Conservation (phyloP, 2,329 filamentous ascomycete genomes). For the Monosporascus sp. region DNA sequence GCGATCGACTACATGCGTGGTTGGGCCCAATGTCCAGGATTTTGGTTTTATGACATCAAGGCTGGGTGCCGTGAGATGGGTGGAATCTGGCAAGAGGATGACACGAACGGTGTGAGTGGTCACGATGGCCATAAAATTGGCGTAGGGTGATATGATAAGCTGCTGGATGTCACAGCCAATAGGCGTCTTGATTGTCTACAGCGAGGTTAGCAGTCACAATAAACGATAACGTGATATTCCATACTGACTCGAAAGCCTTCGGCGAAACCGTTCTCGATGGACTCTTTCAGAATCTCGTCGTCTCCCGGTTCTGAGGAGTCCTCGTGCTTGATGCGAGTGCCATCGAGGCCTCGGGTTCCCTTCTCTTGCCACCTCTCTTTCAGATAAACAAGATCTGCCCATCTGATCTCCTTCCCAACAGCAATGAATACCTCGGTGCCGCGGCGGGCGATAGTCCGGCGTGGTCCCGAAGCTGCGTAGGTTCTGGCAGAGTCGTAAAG, state of each 20-base stretch:
- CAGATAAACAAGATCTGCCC: conserved; percentile 76
- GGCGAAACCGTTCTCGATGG: conserved; percentile 20
- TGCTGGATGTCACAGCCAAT: conserved; percentile 80
- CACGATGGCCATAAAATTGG: conserved; percentile 76
- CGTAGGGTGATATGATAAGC: conserved; percentile 75
- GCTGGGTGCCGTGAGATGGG: conserved; percentile 67
- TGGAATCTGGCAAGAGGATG: conserved; percentile 74
- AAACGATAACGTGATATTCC: background rate
- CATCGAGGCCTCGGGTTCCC: conserved; percentile 26
- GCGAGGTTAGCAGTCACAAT: conserved; percentile 5
- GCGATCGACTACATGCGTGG: conserved; percentile 82
- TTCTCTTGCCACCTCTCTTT: conserved; percentile 56
- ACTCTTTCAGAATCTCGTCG: conserved; percentile 24
- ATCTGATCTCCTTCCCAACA: conserved; percentile 83
- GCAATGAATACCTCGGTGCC: conserved; percentile 87
- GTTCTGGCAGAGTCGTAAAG: conserved; percentile 38
- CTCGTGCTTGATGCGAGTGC: conserved; percentile 42
- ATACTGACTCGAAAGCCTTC: conserved; percentile 44
- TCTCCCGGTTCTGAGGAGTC: conserved; percentile 32
- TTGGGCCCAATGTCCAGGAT: conserved; percentile 87
- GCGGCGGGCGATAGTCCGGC: conserved; percentile 68
- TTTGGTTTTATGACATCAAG: conserved; percentile 68
- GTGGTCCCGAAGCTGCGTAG: conserved; percentile 38
- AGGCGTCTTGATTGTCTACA: conserved; percentile 67
- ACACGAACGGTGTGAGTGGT: conserved; percentile 87